A percentile compares a stretch with the other conserved stretches of the same genome.
phyloP scores from a whole-genome alignment of 169 alveolate species.

The Theileria sp. region DNA sequence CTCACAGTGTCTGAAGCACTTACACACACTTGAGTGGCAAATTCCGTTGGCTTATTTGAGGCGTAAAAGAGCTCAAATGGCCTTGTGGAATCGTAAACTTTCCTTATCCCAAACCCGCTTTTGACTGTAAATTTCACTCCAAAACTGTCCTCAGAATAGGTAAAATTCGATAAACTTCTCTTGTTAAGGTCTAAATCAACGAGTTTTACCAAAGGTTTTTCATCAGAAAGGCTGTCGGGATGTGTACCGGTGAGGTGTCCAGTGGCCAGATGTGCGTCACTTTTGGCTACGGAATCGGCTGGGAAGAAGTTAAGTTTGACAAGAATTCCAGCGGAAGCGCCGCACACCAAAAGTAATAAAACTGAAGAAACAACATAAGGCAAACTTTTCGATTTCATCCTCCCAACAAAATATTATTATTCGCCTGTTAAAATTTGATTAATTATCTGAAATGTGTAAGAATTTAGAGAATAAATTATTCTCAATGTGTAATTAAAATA shows the following conservation, averaged over 20 bases:
- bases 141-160: background rate
- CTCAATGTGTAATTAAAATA: background rate
- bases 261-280: background rate
- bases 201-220: too few relatives aligned
- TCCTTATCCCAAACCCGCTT: background rate
- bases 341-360: background rate
- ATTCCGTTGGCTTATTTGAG: background rate
- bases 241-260: too few relatives aligned
- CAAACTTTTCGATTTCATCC: background rate
- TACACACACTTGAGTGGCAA: background rate
- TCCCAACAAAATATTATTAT: too few relatives aligned
- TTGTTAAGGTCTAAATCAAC: background rate
- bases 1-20: too few relatives aligned
- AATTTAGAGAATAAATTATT: background rate
- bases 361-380: background rate
- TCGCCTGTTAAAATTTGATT: background rate
- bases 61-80: background rate
- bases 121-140: background rate
- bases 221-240: too few relatives aligned
- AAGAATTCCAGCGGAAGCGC: background rate
- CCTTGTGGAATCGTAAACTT: background rate
- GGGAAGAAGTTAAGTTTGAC: background rate
- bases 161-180: background rate
- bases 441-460: background rate
- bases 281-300: background rate